Percentiles rank a stretch among this genome's conserved stretches.
Evolutionary conservation across 257 asterid species (phyloP).

Genomic region (Jacaranda copaia): DNA sequence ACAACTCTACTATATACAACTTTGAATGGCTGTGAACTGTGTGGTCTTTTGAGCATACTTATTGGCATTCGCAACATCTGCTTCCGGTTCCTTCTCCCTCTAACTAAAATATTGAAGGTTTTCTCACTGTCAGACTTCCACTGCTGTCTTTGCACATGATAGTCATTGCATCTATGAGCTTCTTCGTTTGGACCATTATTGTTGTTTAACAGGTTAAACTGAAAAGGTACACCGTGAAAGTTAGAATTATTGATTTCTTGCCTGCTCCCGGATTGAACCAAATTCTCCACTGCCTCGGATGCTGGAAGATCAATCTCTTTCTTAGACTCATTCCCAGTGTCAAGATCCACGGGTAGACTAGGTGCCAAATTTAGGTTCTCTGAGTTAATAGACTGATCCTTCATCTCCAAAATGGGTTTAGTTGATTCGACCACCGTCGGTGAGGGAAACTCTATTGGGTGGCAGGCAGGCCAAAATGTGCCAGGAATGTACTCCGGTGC

Average conservation of each 20-base stretch:
- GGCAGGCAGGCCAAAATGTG: slow-evolving; percentile 80
- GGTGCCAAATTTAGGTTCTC: slow-evolving; percentile 64
- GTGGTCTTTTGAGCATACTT: slow-evolving; percentile 86
- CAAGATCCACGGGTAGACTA: slow-evolving; percentile 65
- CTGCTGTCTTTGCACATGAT: slow-evolving; percentile 54
- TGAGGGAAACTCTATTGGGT: slow-evolving; percentile 71
- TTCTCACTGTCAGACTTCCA: slow-evolving; percentile 57
- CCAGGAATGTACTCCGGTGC: slow-evolving; percentile 69
- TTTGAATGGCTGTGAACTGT: slow-evolving; percentile 87
- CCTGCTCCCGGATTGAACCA: slow-evolving; percentile 47
- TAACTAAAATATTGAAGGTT: slow-evolving; percentile 78
- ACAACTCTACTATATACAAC: slow-evolving; percentile 86
- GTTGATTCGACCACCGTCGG: slow-evolving; percentile 71
- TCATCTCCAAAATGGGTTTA: slow-evolving; percentile 49
- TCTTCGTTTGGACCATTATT: slow-evolving; percentile 53
- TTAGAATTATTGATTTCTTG: slow-evolving; percentile 48
- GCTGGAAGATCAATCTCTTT: slow-evolving; percentile 62
- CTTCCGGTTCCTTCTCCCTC: slow-evolving; percentile 87
- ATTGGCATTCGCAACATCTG: slow-evolving; percentile 95
- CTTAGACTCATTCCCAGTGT: slow-evolving; percentile 61
- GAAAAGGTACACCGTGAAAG: slow-evolving; percentile 45
- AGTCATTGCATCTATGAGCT: slow-evolving; percentile 40
- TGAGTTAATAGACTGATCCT: slow-evolving; percentile 53
- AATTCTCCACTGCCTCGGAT: slow-evolving; percentile 63
- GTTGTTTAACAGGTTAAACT: slow-evolving; percentile 47